Evolutionary conservation across 352 stramenopile species (phyloP), one percentile per base, ranked within the genome.

Genomic region (Phytopythium delawarense): DNA sequence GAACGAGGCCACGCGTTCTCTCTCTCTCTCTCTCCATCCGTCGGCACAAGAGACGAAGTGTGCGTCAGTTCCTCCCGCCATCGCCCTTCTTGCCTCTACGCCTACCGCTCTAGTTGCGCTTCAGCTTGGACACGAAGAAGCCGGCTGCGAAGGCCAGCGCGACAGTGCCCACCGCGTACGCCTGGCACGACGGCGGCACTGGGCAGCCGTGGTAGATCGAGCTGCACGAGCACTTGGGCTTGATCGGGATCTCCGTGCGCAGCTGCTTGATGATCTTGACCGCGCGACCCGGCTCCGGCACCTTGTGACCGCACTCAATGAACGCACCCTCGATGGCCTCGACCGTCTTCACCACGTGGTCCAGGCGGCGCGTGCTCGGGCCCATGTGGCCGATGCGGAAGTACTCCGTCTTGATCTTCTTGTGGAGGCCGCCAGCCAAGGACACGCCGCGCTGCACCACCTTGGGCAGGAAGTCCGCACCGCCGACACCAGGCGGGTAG

Each of bases 361-460:
- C 84, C 55, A 91, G 64, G 48, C 81, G 78, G 39, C 84, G 80
- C 46, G 84, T 87, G 69, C 79, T 90, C 45, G 81, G 84, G 13
- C 84, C 84, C 84, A 92, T 92, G 76, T 92, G 84, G 42, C 84
- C 84, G 59, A 92, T 92, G 39, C 84, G 84, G 64, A 92, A 92
- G 75, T 92, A 92, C 57, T 92, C 76, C 23, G 74, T 90, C 78
- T 92, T 92, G 68, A 92, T 92, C 51, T 85, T 64, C 63, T 89
- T 89, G 72, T 90, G 84, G 35, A 92, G 68, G 1, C 81, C 84
- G 7, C 84, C 84, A 11, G 84, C 81, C 20, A 92, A 73, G 57
- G 84, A 92, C 32, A 92, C 81, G 8, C 84, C 84, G 44, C 78
- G 79, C 59, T 84, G 76, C 12, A 82, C 70, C 5, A 89, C 81